phyloP scores from a whole-genome alignment of 2,329 filamentous ascomycete genomes.

The Neoarthrinium moseri region DNA sequence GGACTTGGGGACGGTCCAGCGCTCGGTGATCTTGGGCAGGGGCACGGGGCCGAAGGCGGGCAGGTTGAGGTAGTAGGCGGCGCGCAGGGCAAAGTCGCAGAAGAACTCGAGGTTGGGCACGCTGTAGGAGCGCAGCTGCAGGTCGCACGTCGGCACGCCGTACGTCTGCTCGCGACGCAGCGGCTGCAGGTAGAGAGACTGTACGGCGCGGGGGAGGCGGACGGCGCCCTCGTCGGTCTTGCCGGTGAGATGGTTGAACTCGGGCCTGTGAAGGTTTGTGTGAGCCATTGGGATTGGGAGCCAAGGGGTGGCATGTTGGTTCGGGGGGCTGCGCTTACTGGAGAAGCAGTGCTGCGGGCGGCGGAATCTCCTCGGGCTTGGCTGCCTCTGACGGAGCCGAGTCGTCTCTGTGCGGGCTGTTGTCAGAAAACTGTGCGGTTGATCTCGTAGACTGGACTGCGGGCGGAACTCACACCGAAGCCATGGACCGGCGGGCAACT shows the following conservation, averaged over 20 bases:
- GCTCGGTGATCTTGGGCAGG: conserved; percentile 80
- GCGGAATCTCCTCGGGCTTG: not conserved
- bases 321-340: conserved; percentile 6
- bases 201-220: conserved; percentile 74
- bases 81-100: conserved; percentile 88
- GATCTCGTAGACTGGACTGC: too few species aligned
- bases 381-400: not conserved
- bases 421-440: not conserved
- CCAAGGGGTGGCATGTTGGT: too few species aligned
- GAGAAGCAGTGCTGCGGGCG: conserved; percentile 5
- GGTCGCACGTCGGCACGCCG: conserved; percentile 81
- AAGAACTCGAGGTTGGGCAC: conserved; percentile 92
- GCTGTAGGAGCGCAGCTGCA: conserved; percentile 90
- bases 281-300: not conserved
- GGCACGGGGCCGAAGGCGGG: conserved; percentile 84
- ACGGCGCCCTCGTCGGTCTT: conserved; percentile 22
- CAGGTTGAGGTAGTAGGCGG: conserved; percentile 89
- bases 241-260: conserved; percentile 24
- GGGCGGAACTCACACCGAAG: conserved; percentile 22
- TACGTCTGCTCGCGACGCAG: conserved; percentile 72
- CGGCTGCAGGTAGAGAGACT: conserved; percentile 83
- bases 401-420: too few species aligned
- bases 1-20: conserved; percentile 88
- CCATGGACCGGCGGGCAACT: conserved; percentile 19
- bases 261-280: not conserved